These are phyloP conservation scores for Alisma plantagoaquatica DNA, from an alignment of 106 monocot species.

Conservation along the genomic window DNA sequence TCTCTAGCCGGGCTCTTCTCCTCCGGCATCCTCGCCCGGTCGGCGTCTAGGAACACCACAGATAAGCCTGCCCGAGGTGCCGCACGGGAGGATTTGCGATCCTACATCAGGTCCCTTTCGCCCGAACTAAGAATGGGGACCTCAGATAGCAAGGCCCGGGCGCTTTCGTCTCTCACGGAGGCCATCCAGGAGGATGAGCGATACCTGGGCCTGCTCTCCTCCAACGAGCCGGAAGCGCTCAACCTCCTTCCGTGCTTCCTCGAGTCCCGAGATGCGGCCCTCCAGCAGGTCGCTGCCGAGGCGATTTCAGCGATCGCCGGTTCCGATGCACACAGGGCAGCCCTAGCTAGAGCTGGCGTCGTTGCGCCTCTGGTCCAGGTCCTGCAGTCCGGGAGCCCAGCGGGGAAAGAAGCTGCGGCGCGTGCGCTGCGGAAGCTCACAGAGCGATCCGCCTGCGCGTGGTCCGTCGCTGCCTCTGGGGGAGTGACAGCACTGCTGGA, in stretches of 20 bases:
- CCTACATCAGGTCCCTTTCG: conserved; percentile 37
- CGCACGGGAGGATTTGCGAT: conserved; percentile 32
- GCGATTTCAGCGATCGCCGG: conserved; percentile 19
- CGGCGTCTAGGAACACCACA: conserved; percentile 13
- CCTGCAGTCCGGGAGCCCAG: conserved; percentile 25
- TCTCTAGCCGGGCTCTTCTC: conserved; percentile 23
- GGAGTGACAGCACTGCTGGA: conserved; percentile 49
- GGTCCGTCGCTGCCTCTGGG: conserved; percentile 76
- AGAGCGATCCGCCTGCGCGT: conserved; percentile 54
- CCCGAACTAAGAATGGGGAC: conserved; percentile 32
- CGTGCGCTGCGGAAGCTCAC: conserved; percentile 43
- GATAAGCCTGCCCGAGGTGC: conserved; percentile 25
- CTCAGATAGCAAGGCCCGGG: conserved; percentile 20
- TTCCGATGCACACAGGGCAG: conserved; percentile 15
- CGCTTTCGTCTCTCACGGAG: conserved; percentile 24
- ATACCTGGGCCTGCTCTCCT: conserved; percentile 24
- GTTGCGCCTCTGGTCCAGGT: conserved; percentile 21
- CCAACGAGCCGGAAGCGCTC: conserved; percentile 19
- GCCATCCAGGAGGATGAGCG: conserved; percentile 34
- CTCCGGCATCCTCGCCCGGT: conserved; percentile 15
- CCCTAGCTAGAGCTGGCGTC: conserved; percentile 22
- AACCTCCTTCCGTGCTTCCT: conserved; percentile 20
- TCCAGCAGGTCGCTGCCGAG: conserved; percentile 25
- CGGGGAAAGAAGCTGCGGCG: conserved; percentile 33
- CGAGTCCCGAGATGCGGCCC: conserved; percentile 8